Evolutionary conservation across 2,329 filamentous ascomycete genomes (phyloP).

Genomic region (Colletotrichum sp.): DNA sequence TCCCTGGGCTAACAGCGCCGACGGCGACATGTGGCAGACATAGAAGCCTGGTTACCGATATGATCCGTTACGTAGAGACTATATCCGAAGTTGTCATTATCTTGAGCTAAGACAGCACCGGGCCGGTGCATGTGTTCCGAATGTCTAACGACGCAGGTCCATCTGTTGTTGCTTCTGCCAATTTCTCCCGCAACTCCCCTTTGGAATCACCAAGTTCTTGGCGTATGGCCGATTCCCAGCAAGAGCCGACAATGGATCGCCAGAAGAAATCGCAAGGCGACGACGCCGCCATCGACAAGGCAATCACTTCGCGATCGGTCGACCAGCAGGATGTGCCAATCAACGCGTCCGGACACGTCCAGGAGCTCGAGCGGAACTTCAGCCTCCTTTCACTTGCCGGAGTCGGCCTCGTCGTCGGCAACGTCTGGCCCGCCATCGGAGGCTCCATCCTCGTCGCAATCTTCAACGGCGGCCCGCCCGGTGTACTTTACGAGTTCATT

Average conservation of each 20-base stretch:
- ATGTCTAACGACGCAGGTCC: not conserved
- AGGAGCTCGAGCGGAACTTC: constrained; percentile 44
- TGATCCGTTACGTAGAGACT: not conserved
- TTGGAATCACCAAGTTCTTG: not conserved
- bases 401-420: constrained; percentile 46
- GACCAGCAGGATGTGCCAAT: constrained; percentile 22
- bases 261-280: not conserved
- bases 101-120: not conserved
- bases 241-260: not conserved
- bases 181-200: not conserved
- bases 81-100: not conserved
- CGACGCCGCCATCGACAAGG: not conserved
- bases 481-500: constrained; percentile 66
- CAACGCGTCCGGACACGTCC: constrained; percentile 46
- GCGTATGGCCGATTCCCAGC: not conserved
- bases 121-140: not conserved
- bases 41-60: not conserved
- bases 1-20: not conserved
- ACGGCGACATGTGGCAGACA: not conserved
- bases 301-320: not conserved
- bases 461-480: constrained; percentile 66
- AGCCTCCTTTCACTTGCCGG: constrained; percentile 45
- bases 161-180: not conserved
- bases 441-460: constrained; percentile 55
- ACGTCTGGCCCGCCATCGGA: constrained; percentile 49